Evolutionary conservation across 371 early-diverging fungal genomes (phyloP).

Genomic region (Mortierella sp.): DNA sequence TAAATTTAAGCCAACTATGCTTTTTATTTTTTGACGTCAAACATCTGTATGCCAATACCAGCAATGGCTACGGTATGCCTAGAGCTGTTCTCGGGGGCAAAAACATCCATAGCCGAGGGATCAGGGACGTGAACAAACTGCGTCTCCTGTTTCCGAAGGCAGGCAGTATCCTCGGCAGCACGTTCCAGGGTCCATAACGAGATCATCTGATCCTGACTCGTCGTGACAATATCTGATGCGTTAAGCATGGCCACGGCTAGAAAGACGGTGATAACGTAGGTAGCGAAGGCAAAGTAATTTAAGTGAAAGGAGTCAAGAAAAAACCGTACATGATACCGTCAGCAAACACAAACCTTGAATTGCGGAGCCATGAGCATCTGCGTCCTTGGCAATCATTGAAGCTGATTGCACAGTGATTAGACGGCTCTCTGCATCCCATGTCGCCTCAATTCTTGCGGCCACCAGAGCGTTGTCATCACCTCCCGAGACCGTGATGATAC

Average conservation of each 20-base stretch:
- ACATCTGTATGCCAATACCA: conserved; percentile 65
- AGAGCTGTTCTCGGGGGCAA: conserved; percentile 17
- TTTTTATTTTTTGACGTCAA: conserved; percentile 13
- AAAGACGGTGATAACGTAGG: too few species aligned
- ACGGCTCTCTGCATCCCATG: conserved; percentile 24
- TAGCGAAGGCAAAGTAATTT: too few species aligned
- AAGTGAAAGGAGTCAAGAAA: conserved; percentile 4
- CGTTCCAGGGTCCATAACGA: conserved; percentile 61
- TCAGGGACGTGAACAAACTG: conserved; percentile 70
- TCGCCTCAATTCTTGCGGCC: conserved; percentile 35
- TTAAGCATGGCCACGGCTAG: conserved; percentile 59
- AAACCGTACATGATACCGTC: not conserved
- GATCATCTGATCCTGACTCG: conserved; percentile 68
- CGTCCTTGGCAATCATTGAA: conserved; percentile 51
- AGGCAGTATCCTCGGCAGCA: conserved; percentile 18
- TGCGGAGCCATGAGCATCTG: conserved; percentile 67
- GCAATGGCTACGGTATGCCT: conserved; percentile 57
- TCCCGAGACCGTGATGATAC: conserved; percentile 60
- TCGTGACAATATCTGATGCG: conserved; percentile 55
- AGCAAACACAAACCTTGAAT: conserved; percentile 58
- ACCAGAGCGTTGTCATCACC: conserved; percentile 72
- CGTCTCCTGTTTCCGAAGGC: conserved; percentile 52
- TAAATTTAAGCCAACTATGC: not conserved
- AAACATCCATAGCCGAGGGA: conserved; percentile 67
- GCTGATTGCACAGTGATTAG: conserved; percentile 23